phyloP scores from a whole-genome alignment of 169 alveolate genomes.

The Plasmodium adleri region DNA sequence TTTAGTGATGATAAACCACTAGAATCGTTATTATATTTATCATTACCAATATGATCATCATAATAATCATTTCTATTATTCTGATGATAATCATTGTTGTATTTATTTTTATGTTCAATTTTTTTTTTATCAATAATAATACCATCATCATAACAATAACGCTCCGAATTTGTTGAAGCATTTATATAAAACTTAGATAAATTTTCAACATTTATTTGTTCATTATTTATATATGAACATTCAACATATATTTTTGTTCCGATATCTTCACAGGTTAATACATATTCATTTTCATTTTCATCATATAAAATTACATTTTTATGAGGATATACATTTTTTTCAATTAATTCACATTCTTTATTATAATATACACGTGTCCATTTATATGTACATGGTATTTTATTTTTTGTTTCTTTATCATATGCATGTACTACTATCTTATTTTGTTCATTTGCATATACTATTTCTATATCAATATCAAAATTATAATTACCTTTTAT shows the following conservation, averaged over 20 bases:
- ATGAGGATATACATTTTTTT: neutral
- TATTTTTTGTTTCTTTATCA: slow-evolving; percentile 39
- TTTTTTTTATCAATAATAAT: neutral
- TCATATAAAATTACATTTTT: neutral
- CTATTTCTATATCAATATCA: slow-evolving; percentile 27
- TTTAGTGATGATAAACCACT: neutral
- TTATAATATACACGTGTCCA: slow-evolving; percentile 38
- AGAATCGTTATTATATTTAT: neutral
- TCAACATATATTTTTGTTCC: slow-evolving; percentile 61
- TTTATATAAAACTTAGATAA: neutral
- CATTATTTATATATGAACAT: slow-evolving; percentile 30
- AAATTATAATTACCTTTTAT: slow-evolving; percentile 40
- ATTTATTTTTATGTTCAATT: neutral
- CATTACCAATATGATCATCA: neutral
- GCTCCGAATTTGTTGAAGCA: neutral
- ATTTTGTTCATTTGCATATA: slow-evolving; percentile 34
- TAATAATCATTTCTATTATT: neutral
- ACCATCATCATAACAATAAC: neutral
- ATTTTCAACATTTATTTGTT: neutral
- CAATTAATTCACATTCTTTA: slow-evolving; percentile 1
- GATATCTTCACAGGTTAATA: slow-evolving; percentile 53
- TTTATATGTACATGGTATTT: slow-evolving; percentile 36
- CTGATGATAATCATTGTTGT: neutral
- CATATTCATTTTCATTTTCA: slow-evolving; percentile 46
- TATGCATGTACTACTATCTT: slow-evolving; percentile 53